These are phyloP conservation scores for Canariomyces notabilis DNA, from an alignment of 2,329 filamentous ascomycete species.

Conservation along the genomic window DNA sequence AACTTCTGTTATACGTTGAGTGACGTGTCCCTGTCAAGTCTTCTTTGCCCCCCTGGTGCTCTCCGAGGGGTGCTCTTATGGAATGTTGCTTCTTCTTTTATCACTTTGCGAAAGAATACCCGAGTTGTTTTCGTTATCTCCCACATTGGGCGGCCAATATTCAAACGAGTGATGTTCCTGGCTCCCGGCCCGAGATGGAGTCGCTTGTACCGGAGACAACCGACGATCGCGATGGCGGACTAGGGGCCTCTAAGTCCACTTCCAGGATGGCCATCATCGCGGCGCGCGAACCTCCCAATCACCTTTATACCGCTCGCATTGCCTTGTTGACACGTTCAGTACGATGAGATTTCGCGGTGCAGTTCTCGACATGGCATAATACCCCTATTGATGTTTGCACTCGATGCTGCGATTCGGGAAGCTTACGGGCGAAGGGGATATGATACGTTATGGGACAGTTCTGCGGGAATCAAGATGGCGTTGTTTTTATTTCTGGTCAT, in stretches of 20 bases:
- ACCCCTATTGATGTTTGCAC: neutral
- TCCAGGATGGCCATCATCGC: no score
- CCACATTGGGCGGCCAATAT: neutral
- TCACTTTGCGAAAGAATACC: slow-evolving; percentile 18
- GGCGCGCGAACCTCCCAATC: neutral
- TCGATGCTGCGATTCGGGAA: neutral
- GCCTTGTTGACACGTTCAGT: neutral
- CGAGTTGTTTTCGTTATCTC: slow-evolving; percentile 2
- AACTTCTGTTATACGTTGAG: slow-evolving; percentile 73
- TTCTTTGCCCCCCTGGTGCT: neutral
- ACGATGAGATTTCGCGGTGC: neutral
- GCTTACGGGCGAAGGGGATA: no score
- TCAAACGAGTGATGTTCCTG: no score
- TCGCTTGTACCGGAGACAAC: neutral
- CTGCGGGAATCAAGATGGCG: neutral
- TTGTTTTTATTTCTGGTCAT: neutral
- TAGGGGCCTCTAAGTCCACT: no score
- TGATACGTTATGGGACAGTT: neutral
- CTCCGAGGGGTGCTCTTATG: neutral
- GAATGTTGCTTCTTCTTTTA: neutral
- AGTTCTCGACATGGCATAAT: neutral
- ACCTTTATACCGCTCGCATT: neutral
- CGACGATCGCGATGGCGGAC: neutral
- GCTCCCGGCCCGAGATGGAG: no score
- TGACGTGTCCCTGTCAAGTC: slow-evolving; percentile 11